Percentiles rank a stretch among this genome's conserved stretches.
These are phyloP conservation scores for Candida tetrigidarum DNA, from an alignment of 1,139 yeast genomes.

Conservation along the genomic window DNA sequence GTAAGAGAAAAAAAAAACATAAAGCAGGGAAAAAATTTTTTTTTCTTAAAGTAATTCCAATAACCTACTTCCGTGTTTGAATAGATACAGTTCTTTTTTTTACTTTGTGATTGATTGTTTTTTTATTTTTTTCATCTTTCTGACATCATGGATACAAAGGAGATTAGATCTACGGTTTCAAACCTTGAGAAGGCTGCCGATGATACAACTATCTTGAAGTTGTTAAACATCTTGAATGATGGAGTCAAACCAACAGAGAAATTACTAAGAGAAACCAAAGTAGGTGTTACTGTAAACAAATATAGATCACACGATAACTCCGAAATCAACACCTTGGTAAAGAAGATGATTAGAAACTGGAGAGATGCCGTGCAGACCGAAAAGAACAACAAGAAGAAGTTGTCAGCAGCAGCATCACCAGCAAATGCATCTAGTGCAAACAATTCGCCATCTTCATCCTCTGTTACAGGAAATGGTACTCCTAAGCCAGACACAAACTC, in stretches of 20 bases:
- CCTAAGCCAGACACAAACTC: constrained; percentile 13
- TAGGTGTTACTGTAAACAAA: constrained; percentile 97
- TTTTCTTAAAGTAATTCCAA: neutral
- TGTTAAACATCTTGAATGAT: constrained; percentile 66
- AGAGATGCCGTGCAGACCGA: constrained; percentile 86
- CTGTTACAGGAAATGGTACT: constrained; percentile 1
- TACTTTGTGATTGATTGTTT: neutral
- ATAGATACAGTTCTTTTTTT: neutral
- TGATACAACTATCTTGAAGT: constrained; percentile 66
- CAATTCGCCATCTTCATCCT: neutral
- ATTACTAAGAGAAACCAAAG: constrained; percentile 87
- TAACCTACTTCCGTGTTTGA: neutral
- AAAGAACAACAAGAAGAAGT: constrained; percentile 50
- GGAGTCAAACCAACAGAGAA: constrained; percentile 87
- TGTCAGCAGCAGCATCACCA: constrained; percentile 8
- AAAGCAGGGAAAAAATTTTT: constrained; percentile 2
- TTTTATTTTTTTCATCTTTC: neutral
- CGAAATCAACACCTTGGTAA: constrained; percentile 72
- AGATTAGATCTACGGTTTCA: constrained; percentile 70
- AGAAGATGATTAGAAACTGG: constrained; percentile 85
- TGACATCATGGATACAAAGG: constrained; percentile 65
- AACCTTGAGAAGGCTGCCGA: constrained; percentile 77
- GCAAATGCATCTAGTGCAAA: constrained; percentile 4
- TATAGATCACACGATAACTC: constrained; percentile 69
- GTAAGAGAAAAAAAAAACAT: constrained; percentile 4